phyloP scores from a whole-genome alignment of 2,329 filamentous ascomycete genomes.

The Thielaviopsis punctulata region DNA sequence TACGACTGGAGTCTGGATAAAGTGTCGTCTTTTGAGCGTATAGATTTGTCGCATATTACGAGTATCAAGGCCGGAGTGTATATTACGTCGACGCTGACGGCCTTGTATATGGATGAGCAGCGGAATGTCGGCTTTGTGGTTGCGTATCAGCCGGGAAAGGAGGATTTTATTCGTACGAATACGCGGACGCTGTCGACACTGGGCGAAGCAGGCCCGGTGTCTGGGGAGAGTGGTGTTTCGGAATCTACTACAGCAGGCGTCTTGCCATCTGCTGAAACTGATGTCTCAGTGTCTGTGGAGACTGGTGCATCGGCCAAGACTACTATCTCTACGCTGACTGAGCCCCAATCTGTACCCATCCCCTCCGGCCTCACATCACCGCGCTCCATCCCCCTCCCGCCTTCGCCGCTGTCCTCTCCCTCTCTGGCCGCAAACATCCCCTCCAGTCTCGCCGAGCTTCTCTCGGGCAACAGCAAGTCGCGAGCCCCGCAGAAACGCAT shows the following conservation, averaged over 20 bases:
- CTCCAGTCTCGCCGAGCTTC: slow-evolving; percentile 24
- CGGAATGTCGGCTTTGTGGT: slow-evolving; percentile 76
- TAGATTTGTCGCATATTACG: slow-evolving; percentile 57
- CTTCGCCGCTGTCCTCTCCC: not conserved
- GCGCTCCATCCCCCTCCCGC: not conserved
- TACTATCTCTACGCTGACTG: too few species aligned
- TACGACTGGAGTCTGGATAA: slow-evolving; percentile 96
- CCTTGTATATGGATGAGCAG: slow-evolving; percentile 56
- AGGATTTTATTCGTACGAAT: slow-evolving; percentile 63
- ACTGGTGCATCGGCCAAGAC: not conserved
- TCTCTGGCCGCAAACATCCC: slow-evolving; percentile 15
- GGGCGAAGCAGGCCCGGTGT: slow-evolving; percentile 18
- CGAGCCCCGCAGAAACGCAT: slow-evolving; percentile 21
- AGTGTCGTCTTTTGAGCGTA: slow-evolving; percentile 76
- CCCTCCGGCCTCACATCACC: not conserved
- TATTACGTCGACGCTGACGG: slow-evolving; percentile 71
- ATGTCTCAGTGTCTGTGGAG: not conserved
- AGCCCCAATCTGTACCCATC: too few species aligned
- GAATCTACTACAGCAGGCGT: not conserved
- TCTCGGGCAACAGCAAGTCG: slow-evolving; percentile 24
- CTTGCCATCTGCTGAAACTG: not conserved
- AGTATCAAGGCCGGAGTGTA: slow-evolving; percentile 69
- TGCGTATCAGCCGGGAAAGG: slow-evolving; percentile 53
- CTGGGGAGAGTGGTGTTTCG: too few species aligned
- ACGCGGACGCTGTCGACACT: slow-evolving; percentile 58